Conservation (phyloP, 352 stramenopile species). For the Phytophthora boehmeriae region DNA sequence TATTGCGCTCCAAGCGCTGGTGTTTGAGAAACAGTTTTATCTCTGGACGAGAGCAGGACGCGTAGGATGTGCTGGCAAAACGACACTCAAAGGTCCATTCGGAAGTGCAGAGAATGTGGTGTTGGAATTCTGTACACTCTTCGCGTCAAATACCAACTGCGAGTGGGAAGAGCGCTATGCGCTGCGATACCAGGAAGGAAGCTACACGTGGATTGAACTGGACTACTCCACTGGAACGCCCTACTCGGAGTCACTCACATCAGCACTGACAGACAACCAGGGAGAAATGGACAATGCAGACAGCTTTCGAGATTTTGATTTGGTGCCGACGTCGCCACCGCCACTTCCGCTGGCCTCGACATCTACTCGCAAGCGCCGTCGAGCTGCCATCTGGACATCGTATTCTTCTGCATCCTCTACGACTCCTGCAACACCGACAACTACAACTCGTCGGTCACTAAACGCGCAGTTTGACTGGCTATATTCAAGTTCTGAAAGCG, state of each 20-base stretch:
- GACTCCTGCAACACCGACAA: slow-evolving; percentile 14
- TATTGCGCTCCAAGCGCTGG: slow-evolving; percentile 62
- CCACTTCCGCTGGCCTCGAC: slow-evolving; percentile 25
- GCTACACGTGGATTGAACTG: slow-evolving; percentile 77
- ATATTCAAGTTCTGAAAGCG: slow-evolving; percentile 27
- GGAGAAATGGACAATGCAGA: slow-evolving; percentile 36
- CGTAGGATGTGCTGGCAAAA: slow-evolving; percentile 53
- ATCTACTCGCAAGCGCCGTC: slow-evolving; percentile 36
- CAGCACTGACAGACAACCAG: slow-evolving; percentile 38
- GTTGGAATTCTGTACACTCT: slow-evolving; percentile 53
- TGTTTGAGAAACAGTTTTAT: slow-evolving; percentile 52
- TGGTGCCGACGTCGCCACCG: slow-evolving; percentile 28
- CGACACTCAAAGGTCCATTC: slow-evolving; percentile 50
- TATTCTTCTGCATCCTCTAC: slow-evolving; percentile 18
- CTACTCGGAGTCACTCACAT: slow-evolving; percentile 48
- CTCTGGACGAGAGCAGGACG: slow-evolving; percentile 57
- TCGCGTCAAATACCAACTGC: slow-evolving; percentile 54
- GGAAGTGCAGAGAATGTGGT: slow-evolving; percentile 39
- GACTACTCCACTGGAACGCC: slow-evolving; percentile 56
- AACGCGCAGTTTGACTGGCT: slow-evolving; percentile 37
- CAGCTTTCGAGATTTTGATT: slow-evolving; percentile 41
- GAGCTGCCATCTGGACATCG: slow-evolving; percentile 30
- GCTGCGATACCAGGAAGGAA: slow-evolving; percentile 59
- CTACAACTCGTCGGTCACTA: slow-evolving; percentile 24
- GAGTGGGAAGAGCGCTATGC: slow-evolving; percentile 62